Conservation (phyloP, 805 yeast genomes). For the Candida andamanensis region DNA sequence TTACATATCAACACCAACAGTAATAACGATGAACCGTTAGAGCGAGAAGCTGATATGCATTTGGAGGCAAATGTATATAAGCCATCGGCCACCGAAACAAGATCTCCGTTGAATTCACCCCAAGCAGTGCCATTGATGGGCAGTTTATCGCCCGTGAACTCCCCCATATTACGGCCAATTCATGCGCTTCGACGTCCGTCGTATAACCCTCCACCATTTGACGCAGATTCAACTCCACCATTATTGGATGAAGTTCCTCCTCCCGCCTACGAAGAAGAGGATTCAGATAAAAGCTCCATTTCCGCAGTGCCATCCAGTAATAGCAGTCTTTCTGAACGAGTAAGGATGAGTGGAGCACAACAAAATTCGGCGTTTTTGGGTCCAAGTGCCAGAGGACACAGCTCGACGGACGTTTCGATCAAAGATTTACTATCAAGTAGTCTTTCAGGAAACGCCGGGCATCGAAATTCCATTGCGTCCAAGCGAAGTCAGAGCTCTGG, state of each 20-base stretch:
- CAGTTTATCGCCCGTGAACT: constrained; percentile 38
- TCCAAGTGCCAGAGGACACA: too few relatives aligned
- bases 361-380: constrained; percentile 2
- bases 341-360: constrained; percentile 3
- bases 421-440: constrained; percentile 11
- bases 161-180: constrained; percentile 44
- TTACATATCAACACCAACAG: constrained; percentile 21
- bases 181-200: constrained; percentile 51
- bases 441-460: constrained; percentile 1
- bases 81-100: constrained; percentile 41
- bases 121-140: constrained; percentile 54
- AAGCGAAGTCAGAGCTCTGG: constrained; percentile 11
- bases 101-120: constrained; percentile 48
- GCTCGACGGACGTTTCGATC: constrained; percentile 2
- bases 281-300: background rate
- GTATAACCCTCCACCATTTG: constrained; percentile 61
- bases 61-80: constrained; percentile 46
- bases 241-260: constrained; percentile 21
- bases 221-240: constrained; percentile 18
- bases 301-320: background rate
- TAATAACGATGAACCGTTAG: constrained; percentile 29
- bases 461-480: constrained; percentile 5
- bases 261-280: constrained; percentile 23
- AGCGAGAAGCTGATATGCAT: constrained; percentile 36
- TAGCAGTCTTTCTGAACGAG: constrained; percentile 1